Evolutionary conservation across 768 basidiomycete genomes (phyloP), one percentile per base, ranked within the genome.

Genomic region (Lentinula detonsa): DNA sequence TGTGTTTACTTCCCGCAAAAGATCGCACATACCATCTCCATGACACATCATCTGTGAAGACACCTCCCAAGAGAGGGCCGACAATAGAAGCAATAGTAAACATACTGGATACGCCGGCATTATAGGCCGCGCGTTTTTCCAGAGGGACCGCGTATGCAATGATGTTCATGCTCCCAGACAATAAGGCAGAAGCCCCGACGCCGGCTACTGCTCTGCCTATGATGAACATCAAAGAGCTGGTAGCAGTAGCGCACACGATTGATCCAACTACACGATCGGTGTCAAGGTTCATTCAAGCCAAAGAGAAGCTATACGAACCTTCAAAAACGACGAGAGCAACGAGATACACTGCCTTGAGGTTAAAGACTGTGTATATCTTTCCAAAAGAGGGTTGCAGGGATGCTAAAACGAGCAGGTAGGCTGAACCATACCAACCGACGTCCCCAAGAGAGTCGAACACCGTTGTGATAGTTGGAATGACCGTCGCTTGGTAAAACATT

Each of bases 121-220:
- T 21, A 60, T 37, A 28, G 68, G 67, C 13, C 67, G 68, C 53
- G 68, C 53, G 72, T 66, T 37, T 75, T 60, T 16, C 65, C 65
- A 34, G 68, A 65, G 71, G 63, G 40, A 46, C 59, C 8, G 48
- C 57, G 33, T 52, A 51, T 8, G 58, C 53, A 21, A 54, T 40
- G 46, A 23, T 54, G 51, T 49, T 33, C 51, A 57, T 37, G 18
- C 48, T 53, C 3, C 43, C 23, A 50, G 35, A 46, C 48, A 39
- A 46, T 31, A 52, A 46, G 34, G 77, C 79, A 1, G 74, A 75
- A 0, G 75, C 79, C 2, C 79, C 81, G 3, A 78, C 57, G n/a
- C 81, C 80, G 2, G 74, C 68, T 31, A 81, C 61, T 0, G 79
- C 77, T 16, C 80, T 66, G 18, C 80, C 80, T 42, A 77, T 69